Evolutionary conservation across 1,284 basidiomycete genomes (phyloP).

Genomic region (Neonothopanus nambi): DNA sequence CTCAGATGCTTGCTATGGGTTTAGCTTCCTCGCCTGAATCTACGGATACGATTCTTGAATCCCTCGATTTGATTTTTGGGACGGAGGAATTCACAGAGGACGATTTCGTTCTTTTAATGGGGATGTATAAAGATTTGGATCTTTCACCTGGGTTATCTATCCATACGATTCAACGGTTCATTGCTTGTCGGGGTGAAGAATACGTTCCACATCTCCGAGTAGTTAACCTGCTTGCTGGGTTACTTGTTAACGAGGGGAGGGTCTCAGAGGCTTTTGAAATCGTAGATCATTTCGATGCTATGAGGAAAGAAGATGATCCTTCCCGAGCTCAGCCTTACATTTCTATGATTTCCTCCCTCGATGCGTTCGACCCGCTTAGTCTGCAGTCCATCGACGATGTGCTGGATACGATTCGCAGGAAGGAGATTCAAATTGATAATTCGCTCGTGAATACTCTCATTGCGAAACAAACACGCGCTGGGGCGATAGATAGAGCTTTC

Average conservation of each 20-base stretch:
- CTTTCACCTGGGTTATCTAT: slow-evolving; percentile 31
- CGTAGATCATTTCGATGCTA: slow-evolving; percentile 25
- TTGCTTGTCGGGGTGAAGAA: slow-evolving; percentile 31
- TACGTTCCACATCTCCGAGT: slow-evolving; percentile 35
- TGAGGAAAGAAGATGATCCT: slow-evolving; percentile 15
- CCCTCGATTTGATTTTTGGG: slow-evolving; percentile 30
- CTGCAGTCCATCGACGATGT: slow-evolving; percentile 33
- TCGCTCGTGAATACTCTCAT: slow-evolving; percentile 50
- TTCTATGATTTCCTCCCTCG: slow-evolving; percentile 38
- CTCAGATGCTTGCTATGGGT: slow-evolving; percentile 40
- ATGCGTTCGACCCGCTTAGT: slow-evolving; percentile 30
- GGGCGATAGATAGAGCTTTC: slow-evolving; percentile 39
- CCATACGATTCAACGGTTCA: slow-evolving; percentile 36
- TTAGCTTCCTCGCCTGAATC: slow-evolving; percentile 18
- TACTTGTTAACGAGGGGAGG: slow-evolving; percentile 35
- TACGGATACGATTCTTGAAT: slow-evolving; percentile 20
- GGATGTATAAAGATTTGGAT: slow-evolving; percentile 30
- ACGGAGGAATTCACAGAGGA: slow-evolving; percentile 36
- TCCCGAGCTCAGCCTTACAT: slow-evolving; percentile 32
- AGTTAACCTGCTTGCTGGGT: slow-evolving; percentile 36
- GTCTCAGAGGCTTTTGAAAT: slow-evolving; percentile 34
- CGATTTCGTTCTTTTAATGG: slow-evolving; percentile 40
- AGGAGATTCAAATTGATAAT: slow-evolving; percentile 37
- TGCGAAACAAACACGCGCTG: slow-evolving; percentile 32
- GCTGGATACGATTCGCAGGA: slow-evolving; percentile 39